Evolutionary conservation across 2,329 filamentous ascomycete species (phyloP).

Genomic region (Clarireedia paspali): DNA sequence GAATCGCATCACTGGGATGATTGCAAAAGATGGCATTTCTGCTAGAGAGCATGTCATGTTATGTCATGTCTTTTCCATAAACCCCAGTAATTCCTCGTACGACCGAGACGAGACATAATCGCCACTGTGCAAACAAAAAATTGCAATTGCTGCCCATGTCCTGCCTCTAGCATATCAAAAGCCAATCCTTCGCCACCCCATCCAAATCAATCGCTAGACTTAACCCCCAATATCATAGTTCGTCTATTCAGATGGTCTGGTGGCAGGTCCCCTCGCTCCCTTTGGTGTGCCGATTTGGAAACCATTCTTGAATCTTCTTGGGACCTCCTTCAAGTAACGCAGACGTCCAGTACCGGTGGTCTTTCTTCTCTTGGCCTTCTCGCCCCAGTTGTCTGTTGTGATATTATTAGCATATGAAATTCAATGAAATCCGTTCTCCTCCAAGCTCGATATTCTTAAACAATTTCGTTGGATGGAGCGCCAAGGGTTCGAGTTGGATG

Average conservation of each 20-base stretch:
- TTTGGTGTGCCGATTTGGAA: slow-evolving; percentile 90
- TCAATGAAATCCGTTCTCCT: too few relatives aligned
- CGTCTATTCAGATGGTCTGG: slow-evolving; percentile 29
- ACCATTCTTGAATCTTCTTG: slow-evolving; percentile 93
- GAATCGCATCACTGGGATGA: not conserved
- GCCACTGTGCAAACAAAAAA: slow-evolving; percentile 4
- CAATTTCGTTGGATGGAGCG: too few relatives aligned
- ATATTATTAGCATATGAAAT: slow-evolving; percentile 45
- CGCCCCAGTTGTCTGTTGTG: slow-evolving; percentile 93
- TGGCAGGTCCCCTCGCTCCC: slow-evolving; percentile 61
- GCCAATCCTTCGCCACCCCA: slow-evolving; percentile 14
- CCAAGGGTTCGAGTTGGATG: slow-evolving; percentile 5
- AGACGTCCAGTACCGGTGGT: slow-evolving; percentile 95
- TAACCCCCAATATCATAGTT: slow-evolving; percentile 30
- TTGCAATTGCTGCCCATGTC: slow-evolving; percentile 4
- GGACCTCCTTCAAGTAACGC: slow-evolving; percentile 87
- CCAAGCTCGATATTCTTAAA: too few relatives aligned
- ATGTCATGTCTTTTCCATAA: not conserved
- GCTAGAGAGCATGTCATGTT: slow-evolving; percentile 24
- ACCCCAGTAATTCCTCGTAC: not conserved
- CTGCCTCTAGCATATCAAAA: slow-evolving; percentile 6
- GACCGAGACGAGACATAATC: not conserved
- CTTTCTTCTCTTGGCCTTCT: slow-evolving; percentile 99
- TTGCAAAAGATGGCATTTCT: slow-evolving; percentile 28
- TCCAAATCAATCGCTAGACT: slow-evolving; percentile 27